These are phyloP conservation scores for Aphanomyces euteiches DNA, from an alignment of 352 stramenopile genomes.

Conservation along the genomic window DNA sequence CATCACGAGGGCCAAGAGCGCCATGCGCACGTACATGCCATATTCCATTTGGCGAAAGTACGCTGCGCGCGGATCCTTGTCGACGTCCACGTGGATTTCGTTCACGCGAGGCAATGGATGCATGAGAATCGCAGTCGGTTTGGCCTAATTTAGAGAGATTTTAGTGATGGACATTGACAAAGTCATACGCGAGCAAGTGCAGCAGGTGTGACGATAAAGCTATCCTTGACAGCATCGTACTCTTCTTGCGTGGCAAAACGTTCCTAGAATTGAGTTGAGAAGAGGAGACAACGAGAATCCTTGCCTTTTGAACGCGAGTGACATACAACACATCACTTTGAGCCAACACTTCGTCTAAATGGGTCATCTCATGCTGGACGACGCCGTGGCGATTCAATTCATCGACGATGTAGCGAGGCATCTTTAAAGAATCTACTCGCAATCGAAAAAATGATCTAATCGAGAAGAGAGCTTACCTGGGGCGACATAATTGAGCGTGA, in stretches of 20 bases:
- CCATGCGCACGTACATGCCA: slow-evolving; percentile 99
- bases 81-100: slow-evolving; percentile 96
- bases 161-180: not conserved
- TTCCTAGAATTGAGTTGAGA: slow-evolving; percentile 56
- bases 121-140: slow-evolving; percentile 94
- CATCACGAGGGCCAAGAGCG: slow-evolving; percentile 93
- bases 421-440: slow-evolving; percentile 63
- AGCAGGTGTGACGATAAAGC: slow-evolving; percentile 68
- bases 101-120: slow-evolving; percentile 97
- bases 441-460: not conserved
- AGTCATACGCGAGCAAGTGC: slow-evolving; percentile 47
- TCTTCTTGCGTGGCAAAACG: slow-evolving; percentile 92
- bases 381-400: slow-evolving; percentile 63
- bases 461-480: slow-evolving; percentile 40
- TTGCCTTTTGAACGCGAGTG: slow-evolving; percentile 93
- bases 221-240: slow-evolving; percentile 94
- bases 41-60: slow-evolving; percentile 98
- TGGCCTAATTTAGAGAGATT: slow-evolving; percentile 50
- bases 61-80: slow-evolving; percentile 91
- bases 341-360: slow-evolving; percentile 85
- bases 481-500: slow-evolving; percentile 91
- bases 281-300: not conserved
- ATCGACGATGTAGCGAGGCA: slow-evolving; percentile 80
- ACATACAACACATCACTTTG: slow-evolving; percentile 98
- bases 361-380: slow-evolving; percentile 78